phyloP scores from a whole-genome alignment of 2,329 filamentous ascomycete genomes.

The Fusarium brachygibbosum region DNA sequence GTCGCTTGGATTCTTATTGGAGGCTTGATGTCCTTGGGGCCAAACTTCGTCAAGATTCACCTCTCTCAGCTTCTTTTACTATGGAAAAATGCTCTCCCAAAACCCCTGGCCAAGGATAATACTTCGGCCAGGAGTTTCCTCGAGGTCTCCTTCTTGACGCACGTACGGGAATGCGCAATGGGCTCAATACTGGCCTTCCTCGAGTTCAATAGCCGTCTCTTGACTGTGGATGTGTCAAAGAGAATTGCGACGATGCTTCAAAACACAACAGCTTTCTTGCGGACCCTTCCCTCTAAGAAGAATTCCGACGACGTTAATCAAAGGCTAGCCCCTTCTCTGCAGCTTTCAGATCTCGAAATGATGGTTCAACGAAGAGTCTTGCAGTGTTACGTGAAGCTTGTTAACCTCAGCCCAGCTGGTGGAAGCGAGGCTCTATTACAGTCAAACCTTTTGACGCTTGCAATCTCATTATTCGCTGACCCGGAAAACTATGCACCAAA shows the following conservation, averaged over 20 bases:
- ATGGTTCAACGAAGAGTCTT: conserved; percentile 95
- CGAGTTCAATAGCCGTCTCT: conserved; percentile 89
- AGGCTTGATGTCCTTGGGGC: conserved; percentile 94
- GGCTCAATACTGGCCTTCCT: conserved; percentile 93
- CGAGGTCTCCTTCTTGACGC: conserved; percentile 92
- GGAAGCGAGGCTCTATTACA: conserved; percentile 89
- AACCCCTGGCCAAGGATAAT: conserved; percentile 93
- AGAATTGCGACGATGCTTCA: conserved; percentile 94
- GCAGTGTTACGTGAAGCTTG: conserved; percentile 93
- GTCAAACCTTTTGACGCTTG: conserved; percentile 89
- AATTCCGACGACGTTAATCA: conserved; percentile 88
- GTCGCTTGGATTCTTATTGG: conserved; percentile 98
- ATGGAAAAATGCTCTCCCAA: conserved; percentile 97
- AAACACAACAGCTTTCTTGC: conserved; percentile 91
- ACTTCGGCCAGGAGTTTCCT: conserved; percentile 85
- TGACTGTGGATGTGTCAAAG: conserved; percentile 95
- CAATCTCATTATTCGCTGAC: conserved; percentile 92
- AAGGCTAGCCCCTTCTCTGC: conserved; percentile 84
- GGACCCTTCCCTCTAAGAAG: conserved; percentile 85
- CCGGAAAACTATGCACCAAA: conserved; percentile 88
- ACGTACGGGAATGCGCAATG: conserved; percentile 94
- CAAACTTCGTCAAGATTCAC: conserved; percentile 99
- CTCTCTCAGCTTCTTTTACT: conserved; percentile 91
- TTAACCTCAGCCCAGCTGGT: conserved; percentile 87
- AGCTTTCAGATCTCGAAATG: conserved; percentile 89